Evolutionary conservation across 1,139 yeast genomes (phyloP).

Genomic region (Saccharomycopsis hybrid): DNA sequence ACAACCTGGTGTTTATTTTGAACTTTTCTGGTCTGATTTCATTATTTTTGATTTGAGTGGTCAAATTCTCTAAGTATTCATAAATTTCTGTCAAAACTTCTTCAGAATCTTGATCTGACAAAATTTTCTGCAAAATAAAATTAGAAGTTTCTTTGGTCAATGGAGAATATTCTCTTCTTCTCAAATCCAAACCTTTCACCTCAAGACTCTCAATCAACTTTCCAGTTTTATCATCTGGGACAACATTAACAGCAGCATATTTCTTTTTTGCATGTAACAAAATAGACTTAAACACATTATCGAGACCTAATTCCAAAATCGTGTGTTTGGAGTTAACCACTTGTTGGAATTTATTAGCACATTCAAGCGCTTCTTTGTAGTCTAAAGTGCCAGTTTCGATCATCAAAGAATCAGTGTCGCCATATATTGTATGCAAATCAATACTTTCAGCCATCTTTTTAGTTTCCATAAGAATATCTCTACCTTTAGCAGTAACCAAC

Average conservation of each 20-base stretch:
- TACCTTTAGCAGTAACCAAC: slow-evolving; percentile 91
- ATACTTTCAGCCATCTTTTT: slow-evolving; percentile 84
- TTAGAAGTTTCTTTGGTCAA: slow-evolving; percentile 84
- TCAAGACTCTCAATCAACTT: slow-evolving; percentile 51
- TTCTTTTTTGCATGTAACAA: slow-evolving; percentile 94
- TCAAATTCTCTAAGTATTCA: slow-evolving; percentile 59
- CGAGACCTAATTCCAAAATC: slow-evolving; percentile 88
- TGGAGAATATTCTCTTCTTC: slow-evolving; percentile 93
- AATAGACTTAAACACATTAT: slow-evolving; percentile 81
- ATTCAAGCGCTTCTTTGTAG: slow-evolving; percentile 66
- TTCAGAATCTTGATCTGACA: slow-evolving; percentile 74
- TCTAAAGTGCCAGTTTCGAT: slow-evolving; percentile 79
- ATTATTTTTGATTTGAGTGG: slow-evolving; percentile 51
- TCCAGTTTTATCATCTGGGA: slow-evolving; percentile 43
- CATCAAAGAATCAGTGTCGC: slow-evolving; percentile 99
- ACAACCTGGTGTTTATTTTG: slow-evolving; percentile 66
- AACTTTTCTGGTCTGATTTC: slow-evolving; percentile 59
- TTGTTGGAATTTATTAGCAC: slow-evolving; percentile 79
- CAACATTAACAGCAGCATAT: slow-evolving; percentile 82
- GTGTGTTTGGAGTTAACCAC: slow-evolving; percentile 85
- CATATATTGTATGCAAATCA: slow-evolving; percentile 84
- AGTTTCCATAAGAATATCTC: slow-evolving; percentile 92
- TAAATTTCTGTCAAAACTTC: slow-evolving; percentile 68
- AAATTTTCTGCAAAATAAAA: slow-evolving; percentile 62
- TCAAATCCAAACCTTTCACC: slow-evolving; percentile 95